Evolutionary conservation across 495 filamentous ascomycete species (phyloP), one percentile per base, ranked within the genome.

Genomic region (Bombardia bombarda): DNA sequence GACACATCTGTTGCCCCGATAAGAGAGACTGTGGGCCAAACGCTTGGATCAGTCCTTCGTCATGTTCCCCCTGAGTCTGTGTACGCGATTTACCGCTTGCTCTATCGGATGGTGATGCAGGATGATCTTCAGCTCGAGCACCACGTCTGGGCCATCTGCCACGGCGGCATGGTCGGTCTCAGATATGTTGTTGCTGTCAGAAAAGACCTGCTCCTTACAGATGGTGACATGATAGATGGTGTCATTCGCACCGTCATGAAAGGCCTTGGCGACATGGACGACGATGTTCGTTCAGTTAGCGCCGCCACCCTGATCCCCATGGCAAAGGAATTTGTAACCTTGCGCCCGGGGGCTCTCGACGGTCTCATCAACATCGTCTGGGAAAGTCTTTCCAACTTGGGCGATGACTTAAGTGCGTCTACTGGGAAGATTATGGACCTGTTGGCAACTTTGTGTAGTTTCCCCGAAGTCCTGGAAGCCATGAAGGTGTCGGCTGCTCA

Each of bases 351-450:
- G 30, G 82, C 86, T 23, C 75, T 98, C 25, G 74, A 84, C 37
- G 69, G 74, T 22, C 74, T 98, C 32, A 95, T 97, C 65, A 80
- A 84, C 58, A 92, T 96, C 49, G 89, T 98, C 20, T 98, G 92
- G 92, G 86, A 89, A 48, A 97, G 92, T 65, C 75, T 98, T 17
- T 94, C 92, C 6, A 90, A 93, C 56, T 66, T 98, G 7, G 87
- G 90, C 47, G 92, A 98, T 58, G 92, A 98, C 62, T 72, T 98
- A 12, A 95, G 89, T 62, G 93, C 92, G 5, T 96, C 90, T 62
- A 98, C 92, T 18, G 92, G 92, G 22, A 90, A 84, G 39, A 90
- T 98, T 32, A 98, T 98, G 92, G 92, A 98, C 56, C 75, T 98
- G 21, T 71, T 98, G 18, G 93, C 92, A 19, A 97, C 87, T 53